These are phyloP conservation scores for Solanum hybrid DNA, from an alignment of 305 asterid genomes.

Conservation along the genomic window DNA sequence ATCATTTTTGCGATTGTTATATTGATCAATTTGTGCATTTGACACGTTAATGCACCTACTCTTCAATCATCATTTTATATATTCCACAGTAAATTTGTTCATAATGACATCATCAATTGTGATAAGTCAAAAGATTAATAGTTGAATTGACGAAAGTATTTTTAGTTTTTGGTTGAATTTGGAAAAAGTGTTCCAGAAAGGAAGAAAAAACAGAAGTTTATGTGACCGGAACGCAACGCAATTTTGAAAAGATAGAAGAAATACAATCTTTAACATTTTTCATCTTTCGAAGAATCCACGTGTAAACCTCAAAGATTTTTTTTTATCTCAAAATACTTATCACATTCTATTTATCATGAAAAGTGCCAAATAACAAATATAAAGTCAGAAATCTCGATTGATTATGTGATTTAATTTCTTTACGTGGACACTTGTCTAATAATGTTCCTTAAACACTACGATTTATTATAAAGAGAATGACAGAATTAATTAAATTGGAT, in stretches of 20 bases:
- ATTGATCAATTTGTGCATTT: neutral
- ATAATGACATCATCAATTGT: neutral
- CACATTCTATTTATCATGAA: neutral
- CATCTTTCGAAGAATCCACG: neutral
- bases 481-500: neutral
- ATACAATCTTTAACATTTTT: neutral
- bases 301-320: neutral
- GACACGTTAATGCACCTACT: neutral
- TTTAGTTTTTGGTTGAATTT: neutral
- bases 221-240: neutral
- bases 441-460: neutral
- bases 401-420: neutral
- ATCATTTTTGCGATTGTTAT: neutral
- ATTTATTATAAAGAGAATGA: neutral
- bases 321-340: neutral
- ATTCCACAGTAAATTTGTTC: neutral
- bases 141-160: neutral
- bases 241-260: neutral
- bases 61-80: neutral
- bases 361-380: neutral
- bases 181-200: neutral
- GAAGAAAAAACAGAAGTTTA: neutral
- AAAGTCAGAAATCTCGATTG: neutral
- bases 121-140: neutral
- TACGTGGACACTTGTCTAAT: neutral